Evolutionary conservation across 164 flowering plant species (phyloP), one percentile per base, ranked within the genome.

Genomic region (Stephania cephalantha): DNA sequence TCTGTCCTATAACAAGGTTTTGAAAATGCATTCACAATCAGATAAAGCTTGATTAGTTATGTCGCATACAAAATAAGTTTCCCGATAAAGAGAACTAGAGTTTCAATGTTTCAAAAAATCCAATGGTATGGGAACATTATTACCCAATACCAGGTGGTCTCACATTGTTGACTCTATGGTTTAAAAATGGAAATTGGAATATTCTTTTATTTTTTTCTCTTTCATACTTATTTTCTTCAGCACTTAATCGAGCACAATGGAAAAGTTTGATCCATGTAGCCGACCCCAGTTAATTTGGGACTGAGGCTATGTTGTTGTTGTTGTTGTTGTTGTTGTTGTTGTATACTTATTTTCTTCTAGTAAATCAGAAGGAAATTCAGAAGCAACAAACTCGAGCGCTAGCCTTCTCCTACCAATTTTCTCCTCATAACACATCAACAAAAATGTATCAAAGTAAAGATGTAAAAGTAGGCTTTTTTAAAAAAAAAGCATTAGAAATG

Each of bases 1-100:
- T 82, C 98, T 95, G 92, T 81, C 84, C 88, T 83, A 90, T 48
- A 85, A 69, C 82, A 84, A 84, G 44, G 66, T 70, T 53, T 63
- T 44, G 69, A 63, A 71, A 31, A 69, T 22, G 15, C 7, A 46
- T 64, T 53, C 46, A 9, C 55, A 9, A 13, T 20, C 44, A 61
- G 20, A 61, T 61, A 61, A 61, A 61, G 29, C 25, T 18, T 18
- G 66, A 61, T 61, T 61, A 25, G 66, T 20, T 18, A 7, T 35
- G 42, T 35, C 42, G 22, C 22, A n/a, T 35, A 35, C 66, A 61
- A 61, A 61, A n/a, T n/a, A 61, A 1, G n/a, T 25, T 5, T 61
- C 18, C 7, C 10, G 66, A 61, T 4, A 50, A 50, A 50, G 55
- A 2, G 0, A 50, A 50, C 15, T 50, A 15, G 18, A 55, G 18